These are phyloP conservation scores for Colletotrichum musicola DNA, from an alignment of 2,329 filamentous ascomycete species.

Conservation along the genomic window DNA sequence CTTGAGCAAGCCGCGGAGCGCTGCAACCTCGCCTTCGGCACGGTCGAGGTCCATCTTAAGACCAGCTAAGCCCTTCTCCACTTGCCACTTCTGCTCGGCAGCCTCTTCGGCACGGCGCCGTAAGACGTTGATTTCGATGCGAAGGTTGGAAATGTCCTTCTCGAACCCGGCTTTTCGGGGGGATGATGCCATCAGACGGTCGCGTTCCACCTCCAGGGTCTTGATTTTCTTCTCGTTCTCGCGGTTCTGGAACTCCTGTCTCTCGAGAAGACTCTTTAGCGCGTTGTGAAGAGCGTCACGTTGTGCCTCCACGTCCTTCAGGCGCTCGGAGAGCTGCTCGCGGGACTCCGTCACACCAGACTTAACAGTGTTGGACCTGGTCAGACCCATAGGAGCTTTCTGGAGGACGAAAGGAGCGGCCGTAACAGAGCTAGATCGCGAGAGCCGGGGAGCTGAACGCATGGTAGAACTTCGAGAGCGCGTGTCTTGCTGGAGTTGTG, in stretches of 20 bases:
- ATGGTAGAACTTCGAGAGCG: constrained; percentile 44
- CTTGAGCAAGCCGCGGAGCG: constrained; percentile 81
- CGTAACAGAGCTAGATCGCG: constrained; percentile 76
- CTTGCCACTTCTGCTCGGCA: constrained; percentile 95
- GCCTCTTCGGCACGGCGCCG: constrained; percentile 92
- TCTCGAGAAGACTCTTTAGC: constrained; percentile 84
- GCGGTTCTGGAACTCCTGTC: constrained; percentile 86
- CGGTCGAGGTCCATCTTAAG: constrained; percentile 97
- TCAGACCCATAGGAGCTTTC: constrained; percentile 58
- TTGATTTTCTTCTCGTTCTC: constrained; percentile 86
- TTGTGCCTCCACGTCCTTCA: constrained; percentile 95
- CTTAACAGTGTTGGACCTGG: constrained; percentile 72
- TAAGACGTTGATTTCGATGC: constrained; percentile 86
- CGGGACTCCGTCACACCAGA: constrained; percentile 62
- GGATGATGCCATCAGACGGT: constrained; percentile 76
- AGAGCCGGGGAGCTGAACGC: constrained; percentile 51
- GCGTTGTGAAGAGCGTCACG: constrained; percentile 92
- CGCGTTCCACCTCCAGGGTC: constrained; percentile 81
- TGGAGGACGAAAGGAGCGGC: constrained; percentile 58
- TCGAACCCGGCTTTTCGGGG: constrained; percentile 85
- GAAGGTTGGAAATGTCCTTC: constrained; percentile 82
- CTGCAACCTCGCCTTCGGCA: constrained; percentile 90
- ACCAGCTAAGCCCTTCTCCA: constrained; percentile 88
- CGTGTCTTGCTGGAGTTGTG: constrained; percentile 12
- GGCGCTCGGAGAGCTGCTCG: constrained; percentile 79